A percentile compares a stretch with the other conserved stretches of the same genome.
phyloP scores from a whole-genome alignment of 805 yeast species.

The Ogataea trehalophila region DNA sequence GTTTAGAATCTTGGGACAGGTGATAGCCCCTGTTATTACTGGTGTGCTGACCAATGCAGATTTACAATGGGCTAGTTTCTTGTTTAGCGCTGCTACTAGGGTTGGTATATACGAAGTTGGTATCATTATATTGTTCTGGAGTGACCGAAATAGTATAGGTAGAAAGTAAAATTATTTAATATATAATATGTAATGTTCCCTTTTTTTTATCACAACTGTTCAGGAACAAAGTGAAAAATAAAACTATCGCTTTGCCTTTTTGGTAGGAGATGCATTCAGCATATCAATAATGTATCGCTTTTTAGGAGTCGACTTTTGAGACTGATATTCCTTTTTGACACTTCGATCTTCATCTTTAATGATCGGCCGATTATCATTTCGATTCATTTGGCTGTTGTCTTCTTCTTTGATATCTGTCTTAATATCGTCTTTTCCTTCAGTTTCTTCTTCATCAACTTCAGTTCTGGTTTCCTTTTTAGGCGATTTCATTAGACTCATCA shows the following conservation, averaged over 20 bases:
- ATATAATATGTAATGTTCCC: background rate
- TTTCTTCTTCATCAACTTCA: background rate
- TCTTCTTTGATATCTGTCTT: too few relatives aligned
- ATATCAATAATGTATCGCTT: background rate
- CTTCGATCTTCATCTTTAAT: too few relatives aligned
- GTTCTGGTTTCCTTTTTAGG: background rate
- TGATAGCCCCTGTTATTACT: constrained; percentile 38
- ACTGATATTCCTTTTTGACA: too few relatives aligned
- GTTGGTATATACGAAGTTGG: constrained; percentile 37
- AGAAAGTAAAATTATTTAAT: background rate
- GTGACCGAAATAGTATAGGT: constrained; percentile 12
- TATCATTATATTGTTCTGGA: constrained; percentile 29
- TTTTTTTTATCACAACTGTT: too few relatives aligned
- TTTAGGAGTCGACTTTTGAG: background rate
- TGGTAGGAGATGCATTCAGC: background rate
- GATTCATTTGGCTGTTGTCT: too few relatives aligned
- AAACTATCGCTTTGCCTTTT: background rate
- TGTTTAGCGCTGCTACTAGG: constrained; percentile 38
- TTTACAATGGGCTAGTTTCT: constrained; percentile 38
- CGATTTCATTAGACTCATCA: background rate
- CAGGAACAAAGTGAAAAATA: too few relatives aligned
- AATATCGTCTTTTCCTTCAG: too few relatives aligned
- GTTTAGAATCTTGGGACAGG: constrained; percentile 37
- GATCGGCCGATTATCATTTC: too few relatives aligned
- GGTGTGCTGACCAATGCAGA: constrained; percentile 35